These are phyloP conservation scores for Penicillium egyptiacum DNA, from an alignment of 495 filamentous ascomycete species.

Conservation along the genomic window DNA sequence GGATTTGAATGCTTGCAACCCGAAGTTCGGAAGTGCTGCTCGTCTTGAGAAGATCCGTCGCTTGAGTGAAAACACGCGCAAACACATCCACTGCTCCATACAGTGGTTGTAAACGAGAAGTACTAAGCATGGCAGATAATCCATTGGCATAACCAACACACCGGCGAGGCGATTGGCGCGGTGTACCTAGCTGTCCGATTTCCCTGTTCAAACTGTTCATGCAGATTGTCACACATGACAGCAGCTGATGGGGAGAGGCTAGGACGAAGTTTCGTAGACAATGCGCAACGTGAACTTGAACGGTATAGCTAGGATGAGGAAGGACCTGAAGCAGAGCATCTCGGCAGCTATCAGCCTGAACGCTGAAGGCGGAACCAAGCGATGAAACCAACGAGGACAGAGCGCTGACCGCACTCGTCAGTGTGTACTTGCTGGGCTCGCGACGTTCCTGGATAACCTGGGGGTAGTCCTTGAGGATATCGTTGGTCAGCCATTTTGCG, in stretches of 20 bases:
- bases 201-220: conserved; percentile 95
- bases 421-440: conserved; percentile 83
- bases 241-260: conserved; percentile 85
- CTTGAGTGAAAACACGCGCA: conserved; percentile 84
- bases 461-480: conserved; percentile 90
- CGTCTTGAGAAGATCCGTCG: conserved; percentile 88
- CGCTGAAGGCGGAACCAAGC: conserved; percentile 76
- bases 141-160: conserved; percentile 94
- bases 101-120: conserved; percentile 80
- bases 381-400: conserved; percentile 74
- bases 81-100: conserved; percentile 96
- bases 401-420: conserved; percentile 77
- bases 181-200: conserved; percentile 70
- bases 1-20: conserved; percentile 89
- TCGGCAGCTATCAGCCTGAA: conserved; percentile 74
- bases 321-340: conserved; percentile 89
- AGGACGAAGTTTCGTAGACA: conserved; percentile 85
- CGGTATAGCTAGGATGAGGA: conserved; percentile 93
- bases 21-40: conserved; percentile 90
- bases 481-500: conserved; percentile 79
- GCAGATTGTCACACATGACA: conserved; percentile 89
- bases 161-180: conserved; percentile 74
- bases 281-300: conserved; percentile 83
- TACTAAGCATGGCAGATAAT: conserved; percentile 87
- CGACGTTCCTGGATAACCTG: conserved; percentile 87